Conservation (phyloP, 176 grass and related monocot genomes). For the Oryza glumipatula region DNA sequence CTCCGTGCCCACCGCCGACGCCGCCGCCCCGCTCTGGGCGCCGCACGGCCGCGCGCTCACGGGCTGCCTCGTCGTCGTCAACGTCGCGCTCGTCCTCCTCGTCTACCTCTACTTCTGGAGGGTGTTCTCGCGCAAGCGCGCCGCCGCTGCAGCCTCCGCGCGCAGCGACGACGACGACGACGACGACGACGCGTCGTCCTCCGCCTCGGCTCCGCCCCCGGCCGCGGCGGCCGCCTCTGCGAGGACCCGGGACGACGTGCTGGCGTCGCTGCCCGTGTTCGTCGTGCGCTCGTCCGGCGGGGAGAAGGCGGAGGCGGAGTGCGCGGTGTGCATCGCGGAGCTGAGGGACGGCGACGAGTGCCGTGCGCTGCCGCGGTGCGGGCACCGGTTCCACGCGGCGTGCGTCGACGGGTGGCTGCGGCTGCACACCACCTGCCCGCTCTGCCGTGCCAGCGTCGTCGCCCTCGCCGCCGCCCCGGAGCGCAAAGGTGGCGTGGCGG, state of each 20-base stretch:
- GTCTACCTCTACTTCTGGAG: constrained; percentile 67
- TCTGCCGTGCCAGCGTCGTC: constrained; percentile 53
- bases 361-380: constrained; percentile 55
- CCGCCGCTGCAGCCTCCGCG: background rate
- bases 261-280: constrained; percentile 51
- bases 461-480: background rate
- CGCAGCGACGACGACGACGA: background rate
- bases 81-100: constrained; percentile 55
- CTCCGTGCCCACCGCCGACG: background rate
- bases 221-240: background rate
- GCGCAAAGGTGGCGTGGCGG: constrained; percentile 13
- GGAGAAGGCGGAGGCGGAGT: constrained; percentile 27
- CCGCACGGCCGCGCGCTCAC: constrained; percentile 38
- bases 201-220: constrained; percentile 4
- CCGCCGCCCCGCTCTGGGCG: background rate
- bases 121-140: constrained; percentile 42
- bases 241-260: constrained; percentile 9
- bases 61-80: constrained; percentile 46
- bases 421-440: constrained; percentile 55
- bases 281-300: background rate
- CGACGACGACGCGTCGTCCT: background rate
- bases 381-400: constrained; percentile 58
- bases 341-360: constrained; percentile 50
- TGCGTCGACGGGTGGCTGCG: constrained; percentile 65
- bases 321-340: constrained; percentile 65